A percentile compares a stretch with the other conserved stretches of the same genome.
These are phyloP conservation scores for Ramaria rubella DNA, from an alignment of 768 basidiomycete species.

Conservation along the genomic window DNA sequence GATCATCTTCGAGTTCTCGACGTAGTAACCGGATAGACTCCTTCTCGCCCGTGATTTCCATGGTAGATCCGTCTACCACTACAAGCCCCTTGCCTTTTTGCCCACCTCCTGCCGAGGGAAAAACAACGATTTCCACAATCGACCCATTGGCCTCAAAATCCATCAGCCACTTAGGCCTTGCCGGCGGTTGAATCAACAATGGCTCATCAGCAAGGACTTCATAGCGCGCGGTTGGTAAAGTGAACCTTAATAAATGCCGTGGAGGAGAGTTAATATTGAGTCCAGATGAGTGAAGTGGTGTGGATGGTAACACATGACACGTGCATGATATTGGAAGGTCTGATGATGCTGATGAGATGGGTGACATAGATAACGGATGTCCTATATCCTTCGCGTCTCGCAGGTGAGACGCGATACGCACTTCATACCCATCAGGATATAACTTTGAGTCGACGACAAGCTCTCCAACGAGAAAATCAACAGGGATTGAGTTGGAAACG, in stretches of 20 bases:
- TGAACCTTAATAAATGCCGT: constrained; percentile 72
- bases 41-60: constrained; percentile 62
- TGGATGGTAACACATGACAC: constrained; percentile 74
- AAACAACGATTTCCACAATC: constrained; percentile 50
- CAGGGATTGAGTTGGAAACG: constrained; percentile 30
- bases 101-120: constrained; percentile 34
- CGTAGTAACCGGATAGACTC: constrained; percentile 41
- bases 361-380: not conserved
- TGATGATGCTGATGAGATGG: constrained; percentile 16
- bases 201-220: constrained; percentile 71
- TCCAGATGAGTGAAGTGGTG: constrained; percentile 71
- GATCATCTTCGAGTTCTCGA: constrained; percentile 71
- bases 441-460: constrained; percentile 75
- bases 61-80: constrained; percentile 27
- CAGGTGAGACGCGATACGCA: constrained; percentile 36
- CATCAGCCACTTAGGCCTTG: constrained; percentile 67
- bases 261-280: constrained; percentile 45
- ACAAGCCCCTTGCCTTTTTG: constrained; percentile 32
- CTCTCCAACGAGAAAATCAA: constrained; percentile 73
- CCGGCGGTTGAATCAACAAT: constrained; percentile 61
- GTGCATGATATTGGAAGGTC: constrained; percentile 50
- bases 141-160: constrained; percentile 50
- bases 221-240: constrained; percentile 77
- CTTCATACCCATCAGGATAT: constrained; percentile 69
- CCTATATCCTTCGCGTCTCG: not conserved